Evolutionary conservation across 768 basidiomycete species (phyloP).

Genomic region (Psilocybe subaeruginosa): DNA sequence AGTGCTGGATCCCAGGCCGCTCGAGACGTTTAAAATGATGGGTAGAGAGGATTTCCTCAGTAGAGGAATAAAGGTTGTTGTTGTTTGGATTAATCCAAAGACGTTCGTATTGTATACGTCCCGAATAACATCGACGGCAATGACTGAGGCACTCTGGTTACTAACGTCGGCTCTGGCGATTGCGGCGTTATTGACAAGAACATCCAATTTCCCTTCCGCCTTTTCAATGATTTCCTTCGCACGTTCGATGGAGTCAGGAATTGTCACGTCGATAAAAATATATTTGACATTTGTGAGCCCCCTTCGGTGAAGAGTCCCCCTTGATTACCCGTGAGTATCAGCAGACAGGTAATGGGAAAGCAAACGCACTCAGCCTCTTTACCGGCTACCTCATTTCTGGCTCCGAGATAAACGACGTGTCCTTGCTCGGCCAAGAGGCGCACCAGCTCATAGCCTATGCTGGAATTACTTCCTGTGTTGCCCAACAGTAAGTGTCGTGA

Average conservation of each 20-base stretch:
- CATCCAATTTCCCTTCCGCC: conserved; percentile 43
- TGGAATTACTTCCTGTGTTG: conserved; percentile 41
- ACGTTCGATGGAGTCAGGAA: conserved; percentile 32
- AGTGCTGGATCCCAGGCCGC: conserved; percentile 48
- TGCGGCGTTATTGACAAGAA: conserved; percentile 51
- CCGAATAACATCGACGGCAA: conserved; percentile 36
- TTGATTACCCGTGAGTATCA: conserved; percentile 2
- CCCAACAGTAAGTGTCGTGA: background rate
- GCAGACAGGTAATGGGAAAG: background rate
- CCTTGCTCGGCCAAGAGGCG: conserved; percentile 45
- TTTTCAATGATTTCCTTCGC: conserved; percentile 39
- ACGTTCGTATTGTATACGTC: conserved; percentile 46
- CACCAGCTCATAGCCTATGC: conserved; percentile 50
- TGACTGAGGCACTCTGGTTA: conserved; percentile 34
- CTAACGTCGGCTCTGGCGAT: conserved; percentile 17
- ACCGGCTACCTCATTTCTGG: conserved; percentile 41
- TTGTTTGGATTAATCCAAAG: conserved; percentile 45
- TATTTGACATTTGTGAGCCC: conserved; percentile 33
- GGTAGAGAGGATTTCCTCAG: conserved; percentile 36
- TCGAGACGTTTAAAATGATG: conserved; percentile 44
- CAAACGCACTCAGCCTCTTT: conserved; percentile 40
- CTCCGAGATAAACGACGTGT: conserved; percentile 45
- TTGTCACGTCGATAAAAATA: conserved; percentile 43
- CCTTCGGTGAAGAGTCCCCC: conserved; percentile 33
- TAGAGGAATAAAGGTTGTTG: conserved; percentile 43